phyloP scores from a whole-genome alignment of 179 eudicot species.

The Beta corolliflora region DNA sequence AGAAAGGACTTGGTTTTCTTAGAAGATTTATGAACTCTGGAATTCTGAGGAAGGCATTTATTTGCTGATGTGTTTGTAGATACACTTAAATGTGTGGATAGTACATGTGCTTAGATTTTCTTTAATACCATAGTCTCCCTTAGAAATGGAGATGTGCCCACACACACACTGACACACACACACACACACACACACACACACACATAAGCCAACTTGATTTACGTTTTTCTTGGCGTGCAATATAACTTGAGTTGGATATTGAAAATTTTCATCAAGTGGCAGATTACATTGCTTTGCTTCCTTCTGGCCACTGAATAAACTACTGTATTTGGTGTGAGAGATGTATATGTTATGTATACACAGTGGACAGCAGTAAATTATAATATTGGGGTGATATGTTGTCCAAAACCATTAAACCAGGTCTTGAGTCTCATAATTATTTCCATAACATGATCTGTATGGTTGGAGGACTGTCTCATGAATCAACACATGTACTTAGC shows the following conservation, averaged over 20 bases:
- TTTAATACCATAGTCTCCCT: background rate
- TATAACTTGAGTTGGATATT: background rate
- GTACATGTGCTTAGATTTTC: background rate
- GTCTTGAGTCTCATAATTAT: background rate
- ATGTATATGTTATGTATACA: background rate
- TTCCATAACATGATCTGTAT: background rate
- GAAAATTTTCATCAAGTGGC: background rate
- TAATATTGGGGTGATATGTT: background rate
- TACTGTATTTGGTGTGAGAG: background rate
- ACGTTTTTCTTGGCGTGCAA: background rate
- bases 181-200: background rate
- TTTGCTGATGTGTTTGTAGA: background rate
- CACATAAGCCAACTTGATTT: background rate
- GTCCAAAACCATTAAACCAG: background rate
- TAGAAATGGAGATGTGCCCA: background rate
- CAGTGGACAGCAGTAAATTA: background rate
- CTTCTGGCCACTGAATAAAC: background rate
- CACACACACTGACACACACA: too few species aligned
- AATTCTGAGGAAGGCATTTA: too few species aligned
- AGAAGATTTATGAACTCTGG: background rate
- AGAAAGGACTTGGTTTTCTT: background rate
- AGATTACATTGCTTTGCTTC: constrained; percentile 9
- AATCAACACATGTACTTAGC: background rate
- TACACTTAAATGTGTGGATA: background rate
- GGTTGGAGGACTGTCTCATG: too few species aligned